Percentiles rank a stretch among this genome's conserved stretches.
Conservation (phyloP, 805 yeast species). For the Candida parachauliodes region DNA sequence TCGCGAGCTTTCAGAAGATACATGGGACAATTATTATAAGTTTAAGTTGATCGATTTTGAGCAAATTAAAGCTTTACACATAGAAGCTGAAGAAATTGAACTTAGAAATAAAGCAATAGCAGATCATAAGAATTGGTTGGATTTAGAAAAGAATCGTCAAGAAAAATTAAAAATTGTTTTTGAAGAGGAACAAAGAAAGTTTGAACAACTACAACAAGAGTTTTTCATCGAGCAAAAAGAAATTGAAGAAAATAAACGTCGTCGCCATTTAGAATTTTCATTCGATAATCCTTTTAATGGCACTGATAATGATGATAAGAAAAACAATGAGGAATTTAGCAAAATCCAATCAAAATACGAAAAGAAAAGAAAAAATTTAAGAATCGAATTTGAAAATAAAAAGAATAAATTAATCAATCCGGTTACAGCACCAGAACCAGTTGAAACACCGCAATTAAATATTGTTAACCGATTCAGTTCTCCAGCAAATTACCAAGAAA, state of each 20-base stretch:
- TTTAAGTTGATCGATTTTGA: slow-evolving; percentile 40
- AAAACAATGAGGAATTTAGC: slow-evolving; percentile 2
- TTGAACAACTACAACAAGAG: slow-evolving; percentile 9
- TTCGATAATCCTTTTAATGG: slow-evolving; percentile 10
- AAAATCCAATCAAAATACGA: slow-evolving; percentile 10
- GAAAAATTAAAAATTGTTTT: slow-evolving; percentile 6
- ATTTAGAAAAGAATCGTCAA: slow-evolving; percentile 10
- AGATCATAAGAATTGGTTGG: slow-evolving; percentile 10
- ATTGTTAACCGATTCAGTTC: slow-evolving; percentile 26
- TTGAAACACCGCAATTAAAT: slow-evolving; percentile 20
- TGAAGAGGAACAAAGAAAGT: slow-evolving; percentile 9
- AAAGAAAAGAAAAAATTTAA: slow-evolving; percentile 12
- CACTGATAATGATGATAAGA: slow-evolving; percentile 4
- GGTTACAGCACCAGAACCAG: slow-evolving; percentile 16
- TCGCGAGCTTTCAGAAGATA: slow-evolving; percentile 34
- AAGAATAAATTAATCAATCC: slow-evolving; percentile 11
- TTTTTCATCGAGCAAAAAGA: slow-evolving; percentile 15
- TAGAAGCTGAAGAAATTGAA: slow-evolving; percentile 12
- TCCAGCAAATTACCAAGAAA: slow-evolving; percentile 33
- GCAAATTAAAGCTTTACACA: slow-evolving; percentile 20
- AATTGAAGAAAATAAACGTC: slow-evolving; percentile 14
- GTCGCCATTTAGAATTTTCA: slow-evolving; percentile 10
- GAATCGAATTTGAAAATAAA: slow-evolving; percentile 11
- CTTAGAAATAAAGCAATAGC: slow-evolving; percentile 9
- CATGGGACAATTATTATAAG: slow-evolving; percentile 37